Evolutionary conservation across 495 filamentous ascomycete species (phyloP).

Genomic region (Mytilinidion resinicola): DNA sequence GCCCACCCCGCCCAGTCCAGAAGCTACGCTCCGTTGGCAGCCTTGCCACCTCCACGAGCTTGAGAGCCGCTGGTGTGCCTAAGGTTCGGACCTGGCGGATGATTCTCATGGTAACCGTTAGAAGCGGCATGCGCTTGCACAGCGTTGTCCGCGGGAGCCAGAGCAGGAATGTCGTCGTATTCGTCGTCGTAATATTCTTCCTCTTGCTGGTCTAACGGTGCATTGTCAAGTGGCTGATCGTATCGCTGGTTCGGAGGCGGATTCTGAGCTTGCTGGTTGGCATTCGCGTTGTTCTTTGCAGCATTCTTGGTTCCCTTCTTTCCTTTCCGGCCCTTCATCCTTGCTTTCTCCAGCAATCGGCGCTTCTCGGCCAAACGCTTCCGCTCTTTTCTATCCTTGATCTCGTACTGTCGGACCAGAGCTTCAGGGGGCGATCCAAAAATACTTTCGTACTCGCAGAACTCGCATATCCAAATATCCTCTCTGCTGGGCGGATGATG

Average conservation of each 20-base stretch:
- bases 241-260: slow-evolving; percentile 11
- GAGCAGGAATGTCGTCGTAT: slow-evolving; percentile 17
- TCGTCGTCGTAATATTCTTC: slow-evolving; percentile 28
- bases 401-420: slow-evolving; percentile 84
- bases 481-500: slow-evolving; percentile 67
- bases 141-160: slow-evolving; percentile 3
- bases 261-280: slow-evolving; percentile 18
- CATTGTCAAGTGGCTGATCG: slow-evolving; percentile 19
- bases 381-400: slow-evolving; percentile 82
- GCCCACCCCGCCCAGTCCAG: slow-evolving; percentile 29
- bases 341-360: slow-evolving; percentile 84
- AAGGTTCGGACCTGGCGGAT: slow-evolving; percentile 3
- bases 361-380: slow-evolving; percentile 76
- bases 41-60: slow-evolving; percentile 9
- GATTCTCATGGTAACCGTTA: slow-evolving; percentile 16
- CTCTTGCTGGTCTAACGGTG: slow-evolving; percentile 17
- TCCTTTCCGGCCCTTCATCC: slow-evolving; percentile 85
- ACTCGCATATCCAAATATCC: slow-evolving; percentile 84
- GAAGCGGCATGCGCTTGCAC: slow-evolving; percentile 2
- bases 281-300: slow-evolving; percentile 21
- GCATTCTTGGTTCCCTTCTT: slow-evolving; percentile 50
- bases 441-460: slow-evolving; percentile 42
- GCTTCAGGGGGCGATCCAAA: slow-evolving; percentile 67
- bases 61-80: slow-evolving; percentile 2
- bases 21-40: slow-evolving; percentile 22